phyloP scores from a whole-genome alignment of 2,329 filamentous ascomycete species.

The Sarocladium kiliense region DNA sequence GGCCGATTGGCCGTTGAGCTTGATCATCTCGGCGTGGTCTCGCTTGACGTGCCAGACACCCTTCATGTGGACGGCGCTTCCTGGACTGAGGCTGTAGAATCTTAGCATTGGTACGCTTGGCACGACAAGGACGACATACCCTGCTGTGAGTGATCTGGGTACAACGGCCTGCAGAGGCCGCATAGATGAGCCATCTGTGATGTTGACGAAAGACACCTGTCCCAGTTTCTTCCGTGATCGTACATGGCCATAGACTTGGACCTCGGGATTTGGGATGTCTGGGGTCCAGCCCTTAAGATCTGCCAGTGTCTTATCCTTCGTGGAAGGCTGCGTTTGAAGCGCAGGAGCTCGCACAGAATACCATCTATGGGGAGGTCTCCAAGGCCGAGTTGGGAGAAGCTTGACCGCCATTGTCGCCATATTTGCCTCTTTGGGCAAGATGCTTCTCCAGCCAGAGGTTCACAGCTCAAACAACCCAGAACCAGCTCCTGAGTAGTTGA shows the following conservation, averaged over 20 bases:
- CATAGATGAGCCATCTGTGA: conserved; percentile 83
- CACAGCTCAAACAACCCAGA: not conserved
- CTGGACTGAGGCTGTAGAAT: conserved; percentile 65
- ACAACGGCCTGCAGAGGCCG: conserved; percentile 77
- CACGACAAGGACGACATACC: conserved; percentile 47
- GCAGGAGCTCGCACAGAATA: conserved; percentile 29
- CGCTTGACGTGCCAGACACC: conserved; percentile 61
- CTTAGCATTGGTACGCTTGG: not conserved
- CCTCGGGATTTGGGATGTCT: conserved; percentile 35
- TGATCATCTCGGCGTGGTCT: not conserved
- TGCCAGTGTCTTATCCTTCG: conserved; percentile 42
- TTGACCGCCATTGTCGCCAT: not conserved
- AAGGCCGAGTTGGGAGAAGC: not conserved
- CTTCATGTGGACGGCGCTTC: conserved; percentile 67
- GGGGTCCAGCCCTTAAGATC: conserved; percentile 50
- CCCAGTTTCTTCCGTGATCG: conserved; percentile 86
- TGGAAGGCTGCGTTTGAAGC: conserved; percentile 14
- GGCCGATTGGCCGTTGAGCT: too few relatives aligned
- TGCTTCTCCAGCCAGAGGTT: not conserved
- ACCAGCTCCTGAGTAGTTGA: too few relatives aligned
- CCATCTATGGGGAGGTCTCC: conserved; percentile 13
- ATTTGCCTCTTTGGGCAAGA: not conserved
- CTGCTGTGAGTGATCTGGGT: conserved; percentile 62
- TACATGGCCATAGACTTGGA: conserved; percentile 72
- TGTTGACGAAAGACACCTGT: conserved; percentile 71